Conservation (phyloP, 768 basidiomycete species). For the Suillus americanus region DNA sequence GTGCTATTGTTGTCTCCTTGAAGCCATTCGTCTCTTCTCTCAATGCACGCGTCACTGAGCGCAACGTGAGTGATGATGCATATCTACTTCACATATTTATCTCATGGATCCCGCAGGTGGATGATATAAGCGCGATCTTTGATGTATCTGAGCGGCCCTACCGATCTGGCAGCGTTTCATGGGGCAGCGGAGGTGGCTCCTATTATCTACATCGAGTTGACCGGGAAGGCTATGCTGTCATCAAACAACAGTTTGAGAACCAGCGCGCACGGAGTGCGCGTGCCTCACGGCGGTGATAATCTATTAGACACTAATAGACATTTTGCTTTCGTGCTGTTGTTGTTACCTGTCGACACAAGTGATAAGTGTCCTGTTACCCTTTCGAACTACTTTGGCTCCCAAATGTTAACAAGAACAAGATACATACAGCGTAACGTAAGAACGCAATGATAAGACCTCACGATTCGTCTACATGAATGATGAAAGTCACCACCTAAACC, state of each 20-base stretch:
- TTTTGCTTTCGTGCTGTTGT: not conserved
- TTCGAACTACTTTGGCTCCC: too few species aligned
- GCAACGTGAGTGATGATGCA: slow-evolving; percentile 55
- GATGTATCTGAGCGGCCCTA: slow-evolving; percentile 69
- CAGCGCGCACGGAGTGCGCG: slow-evolving; percentile 31
- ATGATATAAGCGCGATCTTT: slow-evolving; percentile 82
- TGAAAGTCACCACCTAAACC: too few species aligned
- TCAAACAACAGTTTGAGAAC: slow-evolving; percentile 56
- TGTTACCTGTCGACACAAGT: not conserved
- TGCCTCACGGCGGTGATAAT: slow-evolving; percentile 23
- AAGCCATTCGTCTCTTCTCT: slow-evolving; percentile 77
- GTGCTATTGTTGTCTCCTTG: slow-evolving; percentile 86
- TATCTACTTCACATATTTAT: not conserved
- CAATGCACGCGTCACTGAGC: slow-evolving; percentile 76
- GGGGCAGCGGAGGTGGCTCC: slow-evolving; percentile 68
- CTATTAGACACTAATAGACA: not conserved
- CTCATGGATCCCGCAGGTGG: slow-evolving; percentile 43
- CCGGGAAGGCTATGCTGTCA: slow-evolving; percentile 64
- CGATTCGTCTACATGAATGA: too few species aligned
- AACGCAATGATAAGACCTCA: too few species aligned
- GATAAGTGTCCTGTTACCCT: too few species aligned
- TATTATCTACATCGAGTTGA: slow-evolving; percentile 82
- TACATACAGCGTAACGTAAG: too few species aligned
- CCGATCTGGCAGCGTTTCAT: slow-evolving; percentile 75
- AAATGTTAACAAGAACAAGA: too few species aligned